Percentiles rank a stretch among this genome's conserved stretches.
phyloP scores from a whole-genome alignment of 2,329 filamentous ascomycete species.

The Acrocalymma vagum region DNA sequence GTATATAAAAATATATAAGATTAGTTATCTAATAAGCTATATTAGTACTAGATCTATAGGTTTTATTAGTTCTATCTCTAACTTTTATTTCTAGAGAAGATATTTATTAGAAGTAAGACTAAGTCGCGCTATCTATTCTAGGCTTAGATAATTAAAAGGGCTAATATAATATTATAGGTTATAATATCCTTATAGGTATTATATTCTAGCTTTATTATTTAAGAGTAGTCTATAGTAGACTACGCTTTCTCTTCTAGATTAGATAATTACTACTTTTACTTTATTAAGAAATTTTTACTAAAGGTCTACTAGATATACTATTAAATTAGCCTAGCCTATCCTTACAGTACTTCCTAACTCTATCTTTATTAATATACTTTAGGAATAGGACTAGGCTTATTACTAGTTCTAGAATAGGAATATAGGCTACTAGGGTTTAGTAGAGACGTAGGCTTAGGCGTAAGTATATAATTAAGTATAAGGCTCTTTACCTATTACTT shows the following conservation, averaged over 20 bases:
- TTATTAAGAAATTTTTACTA: conserved; percentile 7
- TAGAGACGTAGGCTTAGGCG: conserved; percentile 10
- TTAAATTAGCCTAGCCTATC: background rate
- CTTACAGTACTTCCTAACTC: no score
- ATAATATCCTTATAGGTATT: conserved; percentile 8
- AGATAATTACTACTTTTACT: conserved; percentile 7
- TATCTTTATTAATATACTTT: no score
- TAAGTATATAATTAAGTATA: conserved; percentile 12
- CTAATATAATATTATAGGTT: conserved; percentile 7
- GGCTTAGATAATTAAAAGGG: conserved; percentile 4
- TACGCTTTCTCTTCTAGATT: conserved; percentile 2
- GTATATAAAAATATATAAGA: conserved; percentile 11
- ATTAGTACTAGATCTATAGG: conserved; percentile 4
- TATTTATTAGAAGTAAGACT: conserved; percentile 6
- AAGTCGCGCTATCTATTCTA: conserved; percentile 10
- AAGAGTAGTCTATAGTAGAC: conserved; percentile 12
- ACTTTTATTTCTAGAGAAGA: conserved; percentile 8
- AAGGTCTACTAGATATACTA: conserved; percentile 2
- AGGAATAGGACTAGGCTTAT: conserved; percentile 4
- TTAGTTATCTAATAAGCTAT: conserved; percentile 13
- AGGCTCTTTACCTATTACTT: conserved; percentile 12
- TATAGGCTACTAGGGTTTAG: conserved; percentile 5
- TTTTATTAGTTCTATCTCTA: conserved; percentile 7
- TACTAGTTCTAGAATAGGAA: conserved; percentile 7
- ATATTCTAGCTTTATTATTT: conserved; percentile 7